Base-by-base conservation (phyloP, 352 stramenopile species). In the Phytophthora meadii region DNA sequence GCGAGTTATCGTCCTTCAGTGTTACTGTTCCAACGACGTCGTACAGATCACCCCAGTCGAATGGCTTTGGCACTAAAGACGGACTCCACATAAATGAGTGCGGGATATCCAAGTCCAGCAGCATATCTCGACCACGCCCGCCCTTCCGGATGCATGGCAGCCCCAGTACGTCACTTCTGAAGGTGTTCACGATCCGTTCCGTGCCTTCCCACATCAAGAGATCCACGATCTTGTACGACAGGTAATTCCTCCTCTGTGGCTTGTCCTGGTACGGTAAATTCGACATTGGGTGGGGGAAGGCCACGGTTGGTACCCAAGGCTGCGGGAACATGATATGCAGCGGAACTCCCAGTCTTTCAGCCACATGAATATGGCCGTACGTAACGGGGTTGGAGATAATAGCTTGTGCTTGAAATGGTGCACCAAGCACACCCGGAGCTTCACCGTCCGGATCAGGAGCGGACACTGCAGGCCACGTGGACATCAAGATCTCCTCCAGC, bases 321-420 rank as follows among this genome's bases (percentile, higher is more conserved):
- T 97, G 85, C 2, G 88, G 87, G 51, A 97, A 98, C 88, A 98
- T 96, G 54, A 98, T 95, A 77, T 98, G 94, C 47, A 97, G 65
- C 14, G 93, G 92, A 27, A 97, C 88, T 2, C 83, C 89, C 8
- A 98, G 77, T 25, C 85, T 85, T 69, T 98, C 93, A 1, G 91
- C 93, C 5, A 97, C 91, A 68, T 98, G 91, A 46, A 97, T 90
- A 70, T 98, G 92, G 17, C 89, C 92, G 37, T 97, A 96, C 22
- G 81, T 87, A 1, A 96, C 89, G 4, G 93, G 93, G 65, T 98
- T 98, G 17, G 89, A 87, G 70, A 98, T 98, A 41, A 98, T 96
- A 10, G 89, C 90, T 65, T 98, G 75, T 0, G 92, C 91, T 36
- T 81, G 81, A 66, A 97, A 98, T 1, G 84, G 68, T 17, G 48